Conservation (phyloP, 768 basidiomycete genomes). For the Suillus sp. region DNA sequence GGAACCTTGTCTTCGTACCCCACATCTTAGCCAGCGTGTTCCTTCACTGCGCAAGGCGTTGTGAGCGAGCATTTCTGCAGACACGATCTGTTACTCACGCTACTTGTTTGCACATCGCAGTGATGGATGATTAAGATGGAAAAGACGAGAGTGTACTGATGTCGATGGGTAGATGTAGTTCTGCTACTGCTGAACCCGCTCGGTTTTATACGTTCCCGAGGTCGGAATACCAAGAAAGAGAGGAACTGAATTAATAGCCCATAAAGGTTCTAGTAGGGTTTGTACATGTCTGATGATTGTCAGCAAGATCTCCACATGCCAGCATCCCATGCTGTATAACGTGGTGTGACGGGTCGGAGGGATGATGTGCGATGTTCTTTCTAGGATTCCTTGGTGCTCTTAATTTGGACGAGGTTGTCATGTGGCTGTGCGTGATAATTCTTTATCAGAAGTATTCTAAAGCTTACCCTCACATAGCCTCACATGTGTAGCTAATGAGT, state of each 20-base stretch:
- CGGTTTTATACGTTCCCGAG: slow-evolving; percentile 33
- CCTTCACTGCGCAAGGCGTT: slow-evolving; percentile 55
- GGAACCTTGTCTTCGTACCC: slow-evolving; percentile 44
- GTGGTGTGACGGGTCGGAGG: slow-evolving; percentile 21
- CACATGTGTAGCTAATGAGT: slow-evolving; percentile 2
- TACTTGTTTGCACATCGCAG: slow-evolving; percentile 70
- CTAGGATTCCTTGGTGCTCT: slow-evolving; percentile 19
- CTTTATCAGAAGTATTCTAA: slow-evolving; percentile 31
- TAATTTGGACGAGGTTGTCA: slow-evolving; percentile 28
- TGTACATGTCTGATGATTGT: slow-evolving; percentile 22
- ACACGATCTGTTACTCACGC: slow-evolving; percentile 52
- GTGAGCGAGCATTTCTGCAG: slow-evolving; percentile 11
- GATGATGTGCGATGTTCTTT: slow-evolving; percentile 23
- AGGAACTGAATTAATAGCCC: slow-evolving; percentile 33
- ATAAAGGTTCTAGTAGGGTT: slow-evolving; percentile 30
- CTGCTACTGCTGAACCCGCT: slow-evolving; percentile 5
- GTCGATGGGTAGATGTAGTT: slow-evolving; percentile 17
- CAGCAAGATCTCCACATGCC: slow-evolving; percentile 26
- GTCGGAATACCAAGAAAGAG: slow-evolving; percentile 28
- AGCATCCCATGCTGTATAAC: slow-evolving; percentile 29
- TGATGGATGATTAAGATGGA: slow-evolving; percentile 3
- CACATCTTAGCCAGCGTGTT: slow-evolving; percentile 72
- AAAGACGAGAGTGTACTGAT: slow-evolving; percentile 8
- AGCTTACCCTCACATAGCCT: background rate
- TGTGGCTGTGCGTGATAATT: slow-evolving; percentile 29